Evolutionary conservation across 257 asterid species (phyloP).

Genomic region (Thymus mandschuricus): DNA sequence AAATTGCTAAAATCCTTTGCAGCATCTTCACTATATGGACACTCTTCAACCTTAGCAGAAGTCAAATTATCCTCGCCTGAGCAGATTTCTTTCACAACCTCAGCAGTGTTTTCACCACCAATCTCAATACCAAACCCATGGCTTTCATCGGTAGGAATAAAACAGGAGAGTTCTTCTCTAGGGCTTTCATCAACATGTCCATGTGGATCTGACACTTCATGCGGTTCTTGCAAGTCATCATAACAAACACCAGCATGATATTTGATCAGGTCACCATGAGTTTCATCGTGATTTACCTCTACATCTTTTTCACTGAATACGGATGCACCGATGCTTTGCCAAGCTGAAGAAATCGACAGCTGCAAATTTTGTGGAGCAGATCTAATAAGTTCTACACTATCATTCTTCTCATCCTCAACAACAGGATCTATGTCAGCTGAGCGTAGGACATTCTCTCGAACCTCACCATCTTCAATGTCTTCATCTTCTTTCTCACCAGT

Average conservation of each 20-base stretch:
- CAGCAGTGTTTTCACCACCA: conserved; percentile 43
- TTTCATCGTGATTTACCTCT: conserved; percentile 37
- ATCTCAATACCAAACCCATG: conserved; percentile 34
- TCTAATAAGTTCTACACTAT: conserved; percentile 27
- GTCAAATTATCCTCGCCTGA: conserved; percentile 40
- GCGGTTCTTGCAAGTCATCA: conserved; percentile 39
- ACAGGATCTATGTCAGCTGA: conserved; percentile 41
- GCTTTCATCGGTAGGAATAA: conserved; percentile 41
- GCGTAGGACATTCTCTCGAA: conserved; percentile 55
- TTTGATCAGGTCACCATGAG: conserved; percentile 31
- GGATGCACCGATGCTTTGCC: conserved; percentile 28
- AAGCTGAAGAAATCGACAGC: conserved; percentile 38
- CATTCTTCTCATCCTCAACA: conserved; percentile 37
- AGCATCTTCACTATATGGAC: conserved; percentile 44
- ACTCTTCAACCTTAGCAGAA: conserved; percentile 47
- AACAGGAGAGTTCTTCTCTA: conserved; percentile 39
- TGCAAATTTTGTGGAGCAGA: conserved; percentile 35
- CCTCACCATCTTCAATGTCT: conserved; percentile 90
- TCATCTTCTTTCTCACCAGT: conserved; percentile 58
- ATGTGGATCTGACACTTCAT: conserved; percentile 33
- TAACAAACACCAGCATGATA: conserved; percentile 33
- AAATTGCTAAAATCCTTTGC: conserved; percentile 48
- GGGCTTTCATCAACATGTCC: conserved; percentile 37
- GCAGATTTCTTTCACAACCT: conserved; percentile 38
- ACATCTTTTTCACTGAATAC: conserved; percentile 35